phyloP scores from a whole-genome alignment of 768 basidiomycete species.

The Tubosaeta sp. region DNA sequence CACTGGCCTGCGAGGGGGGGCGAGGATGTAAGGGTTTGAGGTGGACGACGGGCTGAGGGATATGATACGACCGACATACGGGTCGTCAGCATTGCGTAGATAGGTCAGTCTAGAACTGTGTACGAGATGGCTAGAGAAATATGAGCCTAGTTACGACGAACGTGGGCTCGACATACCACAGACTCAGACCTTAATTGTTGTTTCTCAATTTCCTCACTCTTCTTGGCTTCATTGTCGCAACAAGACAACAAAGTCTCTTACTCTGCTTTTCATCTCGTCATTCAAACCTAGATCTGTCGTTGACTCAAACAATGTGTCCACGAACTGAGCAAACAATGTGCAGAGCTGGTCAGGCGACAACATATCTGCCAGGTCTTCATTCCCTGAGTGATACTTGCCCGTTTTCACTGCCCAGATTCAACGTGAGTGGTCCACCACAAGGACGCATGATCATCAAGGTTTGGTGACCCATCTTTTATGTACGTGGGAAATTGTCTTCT shows the following conservation, averaged over 20 bases:
- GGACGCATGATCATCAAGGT: too few relatives aligned
- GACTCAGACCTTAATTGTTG: too few relatives aligned
- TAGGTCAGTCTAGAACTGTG: slow-evolving; percentile 84
- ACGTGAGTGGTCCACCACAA: too few relatives aligned
- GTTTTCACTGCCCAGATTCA: slow-evolving; percentile 45
- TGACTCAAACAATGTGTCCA: slow-evolving; percentile 40
- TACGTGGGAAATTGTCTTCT: too few relatives aligned
- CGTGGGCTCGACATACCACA: slow-evolving; percentile 33
- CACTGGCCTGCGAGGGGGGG: slow-evolving; percentile 86
- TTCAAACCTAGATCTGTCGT: not conserved
- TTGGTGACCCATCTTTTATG: too few relatives aligned
- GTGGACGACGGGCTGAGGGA: slow-evolving; percentile 73
- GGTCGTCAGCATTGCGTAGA: slow-evolving; percentile 84
- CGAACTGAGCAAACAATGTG: slow-evolving; percentile 50
- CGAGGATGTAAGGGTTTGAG: slow-evolving; percentile 78
- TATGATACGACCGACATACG: slow-evolving; percentile 77
- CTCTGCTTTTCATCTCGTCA: too few relatives aligned
- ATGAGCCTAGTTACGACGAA: slow-evolving; percentile 2
- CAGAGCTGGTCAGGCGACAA: slow-evolving; percentile 49
- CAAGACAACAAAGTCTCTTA: too few relatives aligned
- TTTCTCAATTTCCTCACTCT: too few relatives aligned
- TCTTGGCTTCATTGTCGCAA: too few relatives aligned
- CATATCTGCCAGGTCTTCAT: slow-evolving; percentile 41
- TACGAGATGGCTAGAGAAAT: slow-evolving; percentile 55
- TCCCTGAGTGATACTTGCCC: slow-evolving; percentile 63